phyloP scores from a whole-genome alignment of 177 flowering plant species.

The Telopea speciosissima region DNA sequence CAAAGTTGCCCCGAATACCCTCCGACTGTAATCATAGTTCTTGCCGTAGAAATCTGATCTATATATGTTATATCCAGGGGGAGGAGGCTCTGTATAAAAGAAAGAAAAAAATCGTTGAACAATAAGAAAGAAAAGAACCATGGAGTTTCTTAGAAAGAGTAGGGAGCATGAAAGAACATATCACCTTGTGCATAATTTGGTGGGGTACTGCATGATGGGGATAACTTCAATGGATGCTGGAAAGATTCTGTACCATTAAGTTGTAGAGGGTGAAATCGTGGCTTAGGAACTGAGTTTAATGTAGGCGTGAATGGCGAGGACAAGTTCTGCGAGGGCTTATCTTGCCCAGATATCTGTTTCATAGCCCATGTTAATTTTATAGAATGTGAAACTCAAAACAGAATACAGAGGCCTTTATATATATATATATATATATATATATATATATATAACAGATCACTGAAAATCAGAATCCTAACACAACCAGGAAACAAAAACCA shows the following conservation, averaged over 20 bases:
- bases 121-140: constrained; percentile 1
- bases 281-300: constrained; percentile 23
- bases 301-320: constrained; percentile 12
- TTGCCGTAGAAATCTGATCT: constrained; percentile 28
- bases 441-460: no score
- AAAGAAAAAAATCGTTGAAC: constrained; percentile 1
- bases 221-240: constrained; percentile 16
- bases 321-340: constrained; percentile 16
- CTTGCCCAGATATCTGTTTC: constrained; percentile 49
- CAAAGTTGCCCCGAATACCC: constrained; percentile 38
- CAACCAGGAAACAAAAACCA: not conserved
- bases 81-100: constrained; percentile 29
- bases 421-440: no score
- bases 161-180: constrained; percentile 7
- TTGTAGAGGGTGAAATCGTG: constrained; percentile 23
- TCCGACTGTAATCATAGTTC: constrained; percentile 41
- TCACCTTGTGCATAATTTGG: constrained; percentile 34
- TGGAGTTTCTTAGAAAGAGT: not conserved
- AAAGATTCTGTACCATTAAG: constrained; percentile 20
- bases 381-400: not conserved
- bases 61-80: constrained; percentile 45
- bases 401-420: not conserved
- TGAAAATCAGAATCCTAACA: not conserved
- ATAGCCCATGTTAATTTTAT: constrained; percentile 7
- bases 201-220: not conserved